Conservation (phyloP, 2,329 filamentous ascomycete genomes). For the Ramularia endophylla region DNA sequence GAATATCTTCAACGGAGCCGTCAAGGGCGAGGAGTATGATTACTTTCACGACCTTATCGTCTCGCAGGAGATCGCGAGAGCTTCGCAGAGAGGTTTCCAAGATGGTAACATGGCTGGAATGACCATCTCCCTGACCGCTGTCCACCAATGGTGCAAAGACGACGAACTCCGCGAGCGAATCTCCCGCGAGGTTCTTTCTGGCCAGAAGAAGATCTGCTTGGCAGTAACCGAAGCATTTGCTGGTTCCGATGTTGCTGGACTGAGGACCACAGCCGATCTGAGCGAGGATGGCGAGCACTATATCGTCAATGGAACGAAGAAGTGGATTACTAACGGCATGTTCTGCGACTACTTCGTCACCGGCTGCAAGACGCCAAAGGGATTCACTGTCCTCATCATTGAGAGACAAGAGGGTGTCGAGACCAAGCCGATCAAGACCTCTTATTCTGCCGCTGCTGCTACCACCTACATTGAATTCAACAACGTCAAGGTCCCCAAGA, state of each 20-base stretch:
- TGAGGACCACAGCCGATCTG: slow-evolving; percentile 72
- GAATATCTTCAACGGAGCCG: slow-evolving; percentile 59
- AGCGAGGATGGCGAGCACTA: slow-evolving; percentile 70
- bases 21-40: slow-evolving; percentile 76
- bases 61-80: slow-evolving; percentile 64
- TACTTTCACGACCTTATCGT: slow-evolving; percentile 80
- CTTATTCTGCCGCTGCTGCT: slow-evolving; percentile 71
- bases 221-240: slow-evolving; percentile 88
- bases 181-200: slow-evolving; percentile 65
- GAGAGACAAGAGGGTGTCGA: slow-evolving; percentile 68
- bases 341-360: slow-evolving; percentile 79
- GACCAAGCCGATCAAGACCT: slow-evolving; percentile 72
- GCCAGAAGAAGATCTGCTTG: slow-evolving; percentile 82
- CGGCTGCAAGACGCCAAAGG: slow-evolving; percentile 72
- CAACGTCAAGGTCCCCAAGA: slow-evolving; percentile 76
- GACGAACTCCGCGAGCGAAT: slow-evolving; percentile 60
- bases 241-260: slow-evolving; percentile 72
- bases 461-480: slow-evolving; percentile 78
- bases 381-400: slow-evolving; percentile 70
- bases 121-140: slow-evolving; percentile 73
- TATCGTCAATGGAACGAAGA: slow-evolving; percentile 67
- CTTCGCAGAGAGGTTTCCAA: slow-evolving; percentile 74
- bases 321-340: slow-evolving; percentile 77
- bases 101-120: slow-evolving; percentile 85
- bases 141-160: slow-evolving; percentile 72